These are phyloP conservation scores for Citrullus mucosospermus DNA, from an alignment of 306 rosid species.

Conservation along the genomic window DNA sequence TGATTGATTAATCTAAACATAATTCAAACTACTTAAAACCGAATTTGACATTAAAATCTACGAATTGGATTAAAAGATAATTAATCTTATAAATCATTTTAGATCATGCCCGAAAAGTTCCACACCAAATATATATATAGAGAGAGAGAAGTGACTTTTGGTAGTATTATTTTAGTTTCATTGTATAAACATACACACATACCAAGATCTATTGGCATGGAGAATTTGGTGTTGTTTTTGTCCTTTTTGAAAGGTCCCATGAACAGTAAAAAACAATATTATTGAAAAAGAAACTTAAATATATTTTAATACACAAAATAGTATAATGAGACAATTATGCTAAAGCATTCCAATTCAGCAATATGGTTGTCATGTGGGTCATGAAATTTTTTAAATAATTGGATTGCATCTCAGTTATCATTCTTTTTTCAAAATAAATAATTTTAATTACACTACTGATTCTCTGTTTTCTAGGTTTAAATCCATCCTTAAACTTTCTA, in stretches of 20 bases:
- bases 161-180: background rate
- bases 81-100: too few species aligned
- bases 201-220: background rate
- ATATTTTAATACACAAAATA: background rate
- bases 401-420: background rate
- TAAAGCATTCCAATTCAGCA: slow-evolving; percentile 8
- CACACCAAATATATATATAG: background rate
- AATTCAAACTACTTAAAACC: too few species aligned
- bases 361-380: slow-evolving; percentile 5
- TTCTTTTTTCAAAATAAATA: background rate
- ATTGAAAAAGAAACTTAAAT: background rate
- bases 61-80: too few species aligned
- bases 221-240: background rate
- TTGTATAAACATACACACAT: background rate
- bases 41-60: too few species aligned
- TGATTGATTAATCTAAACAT: too few species aligned
- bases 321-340: slow-evolving; percentile 9
- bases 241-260: background rate
- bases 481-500: background rate
- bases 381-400: background rate
- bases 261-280: background rate
- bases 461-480: background rate
- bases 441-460: background rate
- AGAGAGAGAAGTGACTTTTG: background rate
- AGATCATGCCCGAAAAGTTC: background rate